Evolutionary conservation across 768 basidiomycete genomes (phyloP).

Genomic region (Antrodiella citrinella): DNA sequence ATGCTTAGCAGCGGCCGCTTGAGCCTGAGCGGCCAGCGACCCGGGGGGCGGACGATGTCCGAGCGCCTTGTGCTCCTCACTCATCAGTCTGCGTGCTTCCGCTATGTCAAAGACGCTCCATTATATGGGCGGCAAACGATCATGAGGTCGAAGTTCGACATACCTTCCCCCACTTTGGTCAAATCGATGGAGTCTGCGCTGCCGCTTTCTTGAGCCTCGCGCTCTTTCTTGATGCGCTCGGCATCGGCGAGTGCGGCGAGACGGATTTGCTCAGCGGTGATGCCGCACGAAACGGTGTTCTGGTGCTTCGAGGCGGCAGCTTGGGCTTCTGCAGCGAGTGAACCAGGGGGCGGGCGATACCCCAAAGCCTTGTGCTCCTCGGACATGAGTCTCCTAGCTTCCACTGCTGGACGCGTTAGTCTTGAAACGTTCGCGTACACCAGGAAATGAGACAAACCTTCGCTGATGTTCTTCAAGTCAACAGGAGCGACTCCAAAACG

Average conservation of each 20-base stretch:
- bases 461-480: slow-evolving; percentile 18
- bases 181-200: slow-evolving; percentile 9
- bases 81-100: slow-evolving; percentile 19
- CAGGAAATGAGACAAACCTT: slow-evolving; percentile 10
- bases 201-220: neutral
- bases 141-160: neutral
- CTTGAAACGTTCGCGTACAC: too few species aligned
- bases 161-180: slow-evolving; percentile 14
- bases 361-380: slow-evolving; percentile 29
- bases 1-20: slow-evolving; percentile 18
- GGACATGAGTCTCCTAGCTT: slow-evolving; percentile 24
- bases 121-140: neutral
- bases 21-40: slow-evolving; percentile 20
- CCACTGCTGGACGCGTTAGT: too few species aligned
- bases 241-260: slow-evolving; percentile 16
- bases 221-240: slow-evolving; percentile 12
- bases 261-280: slow-evolving; percentile 7
- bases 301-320: slow-evolving; percentile 20
- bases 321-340: slow-evolving; percentile 21
- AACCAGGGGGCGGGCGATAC: slow-evolving; percentile 27
- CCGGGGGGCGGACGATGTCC: slow-evolving; percentile 21
- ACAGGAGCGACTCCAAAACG: slow-evolving; percentile 5
- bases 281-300: neutral
- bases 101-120: slow-evolving; percentile 5
- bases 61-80: slow-evolving; percentile 22